Evolutionary conservation across 805 yeast genomes (phyloP).

Genomic region (Myxozyma kluyveri): DNA sequence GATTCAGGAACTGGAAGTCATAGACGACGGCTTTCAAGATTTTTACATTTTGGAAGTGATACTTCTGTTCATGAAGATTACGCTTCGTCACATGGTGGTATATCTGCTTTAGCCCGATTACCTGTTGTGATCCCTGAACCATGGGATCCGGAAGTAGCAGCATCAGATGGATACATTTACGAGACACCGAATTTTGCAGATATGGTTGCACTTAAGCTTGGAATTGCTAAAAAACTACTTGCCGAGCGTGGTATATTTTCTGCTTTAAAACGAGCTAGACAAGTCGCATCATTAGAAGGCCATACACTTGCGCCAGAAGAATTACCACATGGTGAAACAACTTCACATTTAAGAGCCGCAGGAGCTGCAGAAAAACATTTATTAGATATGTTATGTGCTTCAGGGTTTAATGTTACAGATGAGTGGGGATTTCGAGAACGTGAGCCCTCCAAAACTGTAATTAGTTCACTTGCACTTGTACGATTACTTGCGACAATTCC

Average conservation of each 20-base stretch:
- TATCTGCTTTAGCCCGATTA: neutral
- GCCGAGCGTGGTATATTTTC: conserved; percentile 63
- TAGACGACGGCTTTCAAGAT: conserved; percentile 9
- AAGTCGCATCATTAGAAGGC: conserved; percentile 1
- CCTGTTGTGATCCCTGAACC: conserved; percentile 12
- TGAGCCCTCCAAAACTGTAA: conserved; percentile 84
- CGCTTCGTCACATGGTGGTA: neutral
- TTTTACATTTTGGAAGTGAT: conserved; percentile 9
- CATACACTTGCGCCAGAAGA: neutral
- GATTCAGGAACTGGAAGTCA: neutral
- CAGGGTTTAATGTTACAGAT: conserved; percentile 69
- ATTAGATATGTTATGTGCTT: conserved; percentile 88
- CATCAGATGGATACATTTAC: conserved; percentile 5
- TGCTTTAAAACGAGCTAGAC: conserved; percentile 45
- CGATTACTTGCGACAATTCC: conserved; percentile 37
- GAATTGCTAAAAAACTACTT: conserved; percentile 67
- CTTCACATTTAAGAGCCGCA: conserved; percentile 23
- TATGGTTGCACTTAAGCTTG: conserved; percentile 65
- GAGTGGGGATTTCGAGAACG: conserved; percentile 87
- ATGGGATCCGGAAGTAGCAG: conserved; percentile 1
- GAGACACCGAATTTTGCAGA: conserved; percentile 43
- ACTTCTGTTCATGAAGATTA: neutral
- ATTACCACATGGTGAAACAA: conserved; percentile 21
- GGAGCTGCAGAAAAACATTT: conserved; percentile 94
- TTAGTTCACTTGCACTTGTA: conserved; percentile 75